Conservation (phyloP, 352 stramenopile species). For the Salisapilia sapeloensis region DNA sequence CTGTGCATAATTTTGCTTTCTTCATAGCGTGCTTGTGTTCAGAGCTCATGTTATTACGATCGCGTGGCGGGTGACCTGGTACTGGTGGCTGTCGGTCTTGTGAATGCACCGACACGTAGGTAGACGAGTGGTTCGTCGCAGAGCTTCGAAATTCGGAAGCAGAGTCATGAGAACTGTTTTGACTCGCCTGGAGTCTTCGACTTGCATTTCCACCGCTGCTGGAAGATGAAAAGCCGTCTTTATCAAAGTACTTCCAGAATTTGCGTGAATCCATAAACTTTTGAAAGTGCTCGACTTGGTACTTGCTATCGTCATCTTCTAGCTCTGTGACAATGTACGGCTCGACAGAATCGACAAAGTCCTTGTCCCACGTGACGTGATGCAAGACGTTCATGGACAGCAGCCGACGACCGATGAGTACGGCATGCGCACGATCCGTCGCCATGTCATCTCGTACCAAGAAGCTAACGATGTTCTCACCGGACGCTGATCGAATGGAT, state of each 20-base stretch:
- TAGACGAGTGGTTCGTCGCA: no score
- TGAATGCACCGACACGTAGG: no score
- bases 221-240: slow-evolving; percentile 5
- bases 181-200: slow-evolving; percentile 1
- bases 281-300: slow-evolving; percentile 56
- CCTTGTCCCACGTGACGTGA: slow-evolving; percentile 71
- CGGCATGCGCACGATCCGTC: slow-evolving; percentile 25
- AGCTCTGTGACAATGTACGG: slow-evolving; percentile 48
- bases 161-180: no score
- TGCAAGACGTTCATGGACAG: slow-evolving; percentile 76
- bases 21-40: background rate
- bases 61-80: no score
- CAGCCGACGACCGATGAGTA: slow-evolving; percentile 30
- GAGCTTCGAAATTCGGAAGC: no score
- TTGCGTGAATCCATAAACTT: slow-evolving; percentile 69
- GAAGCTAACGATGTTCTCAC: slow-evolving; percentile 55
- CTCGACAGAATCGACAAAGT: slow-evolving; percentile 64
- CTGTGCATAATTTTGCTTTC: slow-evolving; percentile 4
- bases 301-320: slow-evolving; percentile 28
- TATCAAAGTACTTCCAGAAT: slow-evolving; percentile 69
- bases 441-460: slow-evolving; percentile 34
- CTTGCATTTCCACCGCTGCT: slow-evolving; percentile 5
- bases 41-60: background rate
- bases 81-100: no score
- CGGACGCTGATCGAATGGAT: slow-evolving; percentile 37